phyloP scores from a whole-genome alignment of 202 grass and related monocot genomes.

The Dendrocalamus latiflorus region DNA sequence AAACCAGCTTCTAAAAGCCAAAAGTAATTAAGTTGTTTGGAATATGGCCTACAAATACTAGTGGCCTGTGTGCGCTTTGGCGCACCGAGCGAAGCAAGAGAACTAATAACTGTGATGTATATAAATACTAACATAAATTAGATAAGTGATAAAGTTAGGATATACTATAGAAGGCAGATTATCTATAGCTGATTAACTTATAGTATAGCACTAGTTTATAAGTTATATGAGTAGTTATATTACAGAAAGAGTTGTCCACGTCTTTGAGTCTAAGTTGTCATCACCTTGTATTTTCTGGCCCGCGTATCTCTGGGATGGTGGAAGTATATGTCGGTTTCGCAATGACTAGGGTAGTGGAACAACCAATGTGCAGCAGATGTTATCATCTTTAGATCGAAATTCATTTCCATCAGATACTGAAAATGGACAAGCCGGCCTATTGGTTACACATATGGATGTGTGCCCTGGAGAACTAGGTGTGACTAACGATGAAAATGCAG shows the following conservation, averaged over 20 bases:
- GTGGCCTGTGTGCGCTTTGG: too few relatives aligned
- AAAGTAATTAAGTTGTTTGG: too few relatives aligned
- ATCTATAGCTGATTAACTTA: too few relatives aligned
- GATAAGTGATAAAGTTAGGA: too few relatives aligned
- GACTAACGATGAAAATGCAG: slow-evolving; percentile 24
- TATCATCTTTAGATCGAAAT: slow-evolving; percentile 37
- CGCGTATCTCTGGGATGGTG: slow-evolving; percentile 57
- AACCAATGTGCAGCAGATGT: slow-evolving; percentile 33
- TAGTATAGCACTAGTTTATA: too few relatives aligned
- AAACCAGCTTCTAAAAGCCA: too few relatives aligned
- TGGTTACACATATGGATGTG: slow-evolving; percentile 66
- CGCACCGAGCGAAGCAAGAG: too few relatives aligned
- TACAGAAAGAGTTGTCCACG: slow-evolving; percentile 9
- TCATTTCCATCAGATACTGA: slow-evolving; percentile 31
- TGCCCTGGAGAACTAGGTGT: slow-evolving; percentile 54
- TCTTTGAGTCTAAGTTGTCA: slow-evolving; percentile 41
- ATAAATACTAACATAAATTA: too few relatives aligned
- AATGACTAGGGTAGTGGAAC: slow-evolving; percentile 39
- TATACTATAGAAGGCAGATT: too few relatives aligned
- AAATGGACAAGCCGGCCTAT: slow-evolving; percentile 31
- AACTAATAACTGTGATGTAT: too few relatives aligned
- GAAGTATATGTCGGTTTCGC: slow-evolving; percentile 31
- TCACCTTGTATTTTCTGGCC: slow-evolving; percentile 64
- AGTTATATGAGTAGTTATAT: too few relatives aligned
- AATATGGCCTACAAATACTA: too few relatives aligned